phyloP scores from a whole-genome alignment of 768 basidiomycete genomes.

The Mycena maculata region DNA sequence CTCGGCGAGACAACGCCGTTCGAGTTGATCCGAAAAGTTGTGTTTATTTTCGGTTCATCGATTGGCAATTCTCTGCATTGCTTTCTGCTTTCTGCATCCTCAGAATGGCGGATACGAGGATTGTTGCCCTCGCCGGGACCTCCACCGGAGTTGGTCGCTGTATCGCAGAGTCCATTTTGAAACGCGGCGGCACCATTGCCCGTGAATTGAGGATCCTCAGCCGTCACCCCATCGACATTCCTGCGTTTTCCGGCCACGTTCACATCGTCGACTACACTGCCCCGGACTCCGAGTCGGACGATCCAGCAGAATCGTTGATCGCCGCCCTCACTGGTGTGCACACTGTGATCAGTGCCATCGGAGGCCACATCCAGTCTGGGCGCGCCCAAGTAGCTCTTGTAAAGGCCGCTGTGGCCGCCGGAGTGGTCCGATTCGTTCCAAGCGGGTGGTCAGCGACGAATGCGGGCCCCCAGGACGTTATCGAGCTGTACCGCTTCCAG shows the following conservation, averaged over 20 bases:
- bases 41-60: too few relatives aligned
- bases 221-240: background rate
- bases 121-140: constrained; percentile 6
- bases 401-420: background rate
- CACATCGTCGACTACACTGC: background rate
- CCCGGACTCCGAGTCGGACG: too few relatives aligned
- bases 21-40: too few relatives aligned
- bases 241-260: background rate
- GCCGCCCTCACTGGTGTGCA: constrained; percentile 2
- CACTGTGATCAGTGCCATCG: constrained; percentile 16
- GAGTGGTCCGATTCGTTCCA: background rate
- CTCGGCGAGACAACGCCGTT: too few relatives aligned
- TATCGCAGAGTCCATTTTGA: constrained; percentile 8
- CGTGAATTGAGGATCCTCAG: constrained; percentile 1
- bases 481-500: constrained; percentile 18
- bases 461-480: background rate
- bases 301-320: background rate
- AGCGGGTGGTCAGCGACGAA: constrained; percentile 13
- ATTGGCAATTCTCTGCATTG: too few relatives aligned
- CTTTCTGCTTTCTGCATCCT: too few relatives aligned
- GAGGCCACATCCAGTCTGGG: constrained; percentile 8
- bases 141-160: constrained; percentile 4
- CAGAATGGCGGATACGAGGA: too few relatives aligned
- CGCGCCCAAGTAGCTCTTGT: constrained; percentile 13
- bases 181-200: background rate